A percentile compares a stretch with the other conserved stretches of the same genome.
These are phyloP conservation scores for Isoetes engelmannii DNA, from an alignment of 83 land plant species.

Conservation along the genomic window DNA sequence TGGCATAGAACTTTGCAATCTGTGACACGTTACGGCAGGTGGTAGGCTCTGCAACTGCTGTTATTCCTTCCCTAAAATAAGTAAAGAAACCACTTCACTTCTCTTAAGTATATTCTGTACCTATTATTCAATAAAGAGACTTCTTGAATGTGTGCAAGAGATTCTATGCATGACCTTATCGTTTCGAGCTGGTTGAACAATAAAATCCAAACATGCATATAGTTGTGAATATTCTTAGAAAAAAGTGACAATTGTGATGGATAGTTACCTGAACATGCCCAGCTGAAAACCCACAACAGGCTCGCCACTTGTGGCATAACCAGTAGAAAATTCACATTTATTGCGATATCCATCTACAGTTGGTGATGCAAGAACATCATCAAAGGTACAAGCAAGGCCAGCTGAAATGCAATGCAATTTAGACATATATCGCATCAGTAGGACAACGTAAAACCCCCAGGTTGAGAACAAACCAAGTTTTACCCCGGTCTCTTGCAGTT, in stretches of 20 bases:
- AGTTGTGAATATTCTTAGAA: background rate
- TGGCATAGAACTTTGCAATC: slow-evolving; percentile 68
- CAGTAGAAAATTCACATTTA: slow-evolving; percentile 94
- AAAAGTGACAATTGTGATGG: background rate
- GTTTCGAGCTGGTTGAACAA: background rate
- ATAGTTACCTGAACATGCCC: slow-evolving; percentile 85
- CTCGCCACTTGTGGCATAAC: slow-evolving; percentile 64
- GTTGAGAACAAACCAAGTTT: background rate
- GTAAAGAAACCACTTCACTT: background rate
- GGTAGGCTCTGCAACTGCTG: slow-evolving; percentile 78
- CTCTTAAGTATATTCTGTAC: background rate
- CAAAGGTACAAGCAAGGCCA: slow-evolving; percentile 82
- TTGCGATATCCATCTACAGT: slow-evolving; percentile 84
- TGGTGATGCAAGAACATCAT: slow-evolving; percentile 86
- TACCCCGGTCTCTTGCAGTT: slow-evolving; percentile 28
- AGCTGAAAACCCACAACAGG: slow-evolving; percentile 85
- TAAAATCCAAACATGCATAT: slow-evolving; percentile 1
- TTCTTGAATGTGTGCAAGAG: background rate
- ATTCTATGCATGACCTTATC: background rate
- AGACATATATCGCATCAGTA: background rate
- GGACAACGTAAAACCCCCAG: too few species aligned
- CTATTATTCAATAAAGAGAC: background rate
- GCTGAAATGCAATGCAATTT: slow-evolving; percentile 36
- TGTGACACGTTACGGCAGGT: slow-evolving; percentile 89
- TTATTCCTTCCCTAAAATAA: slow-evolving; percentile 74